phyloP scores from a whole-genome alignment of 1,139 yeast species.

The Barnettozyma hawaiiensis region DNA sequence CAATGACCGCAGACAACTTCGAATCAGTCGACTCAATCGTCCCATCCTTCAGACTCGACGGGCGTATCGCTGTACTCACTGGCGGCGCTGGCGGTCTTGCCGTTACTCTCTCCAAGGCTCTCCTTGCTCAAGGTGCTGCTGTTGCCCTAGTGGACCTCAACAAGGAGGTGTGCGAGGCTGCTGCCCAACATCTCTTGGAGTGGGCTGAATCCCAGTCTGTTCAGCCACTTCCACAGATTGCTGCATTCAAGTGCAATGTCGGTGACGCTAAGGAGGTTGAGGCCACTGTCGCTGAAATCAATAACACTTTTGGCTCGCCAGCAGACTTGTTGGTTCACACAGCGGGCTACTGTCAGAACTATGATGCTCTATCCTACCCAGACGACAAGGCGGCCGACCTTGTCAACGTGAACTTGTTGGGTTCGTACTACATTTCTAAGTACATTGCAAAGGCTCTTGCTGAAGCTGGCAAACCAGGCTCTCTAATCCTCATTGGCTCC shows the following conservation, averaged over 20 bases:
- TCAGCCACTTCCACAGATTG: constrained; percentile 46
- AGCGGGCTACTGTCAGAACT: constrained; percentile 82
- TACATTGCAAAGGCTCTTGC: constrained; percentile 66
- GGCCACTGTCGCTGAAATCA: constrained; percentile 42
- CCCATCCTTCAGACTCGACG: constrained; percentile 52
- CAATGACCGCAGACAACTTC: constrained; percentile 16
- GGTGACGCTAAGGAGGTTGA: constrained; percentile 62
- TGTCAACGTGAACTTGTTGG: constrained; percentile 68
- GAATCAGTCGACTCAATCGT: constrained; percentile 25
- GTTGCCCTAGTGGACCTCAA: constrained; percentile 73
- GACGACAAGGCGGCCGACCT: constrained; percentile 62
- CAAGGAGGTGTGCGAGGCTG: constrained; percentile 48
- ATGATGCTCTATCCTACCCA: constrained; percentile 74
- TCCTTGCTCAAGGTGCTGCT: constrained; percentile 64
- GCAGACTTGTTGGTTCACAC: constrained; percentile 67
- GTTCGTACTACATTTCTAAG: constrained; percentile 64
- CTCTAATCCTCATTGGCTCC: constrained; percentile 72
- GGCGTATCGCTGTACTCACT: constrained; percentile 66
- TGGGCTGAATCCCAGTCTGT: constrained; percentile 50
- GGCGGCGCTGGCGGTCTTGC: constrained; percentile 86
- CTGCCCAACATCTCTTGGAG: constrained; percentile 50
- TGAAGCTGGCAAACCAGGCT: constrained; percentile 46
- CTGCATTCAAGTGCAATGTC: constrained; percentile 75
- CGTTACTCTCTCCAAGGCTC: constrained; percentile 55
- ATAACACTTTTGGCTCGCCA: constrained; percentile 49